Conservation (phyloP, 768 basidiomycete species). For the Suillus luteus region DNA sequence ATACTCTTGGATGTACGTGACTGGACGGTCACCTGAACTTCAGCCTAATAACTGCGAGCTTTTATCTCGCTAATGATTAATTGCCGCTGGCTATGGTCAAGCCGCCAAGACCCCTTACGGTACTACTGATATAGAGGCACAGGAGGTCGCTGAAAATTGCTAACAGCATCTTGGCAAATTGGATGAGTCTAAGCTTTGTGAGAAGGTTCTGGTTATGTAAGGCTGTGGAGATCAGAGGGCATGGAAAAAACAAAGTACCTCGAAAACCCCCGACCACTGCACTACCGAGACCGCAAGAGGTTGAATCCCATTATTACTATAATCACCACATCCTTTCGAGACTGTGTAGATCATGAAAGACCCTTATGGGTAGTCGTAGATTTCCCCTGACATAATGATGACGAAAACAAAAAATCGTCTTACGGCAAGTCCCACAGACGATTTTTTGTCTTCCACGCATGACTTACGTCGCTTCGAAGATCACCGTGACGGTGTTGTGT, state of each 20-base stretch:
- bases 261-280: background rate
- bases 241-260: no score
- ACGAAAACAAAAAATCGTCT: no score
- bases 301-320: background rate
- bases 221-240: no score
- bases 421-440: no score
- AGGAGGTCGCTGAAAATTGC: background rate
- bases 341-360: background rate
- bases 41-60: background rate
- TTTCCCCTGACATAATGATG: no score
- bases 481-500: no score
- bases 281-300: no score
- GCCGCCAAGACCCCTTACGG: background rate
- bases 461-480: no score
- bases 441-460: no score
- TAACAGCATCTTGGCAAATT: background rate
- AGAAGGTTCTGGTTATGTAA: background rate
- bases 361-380: no score
- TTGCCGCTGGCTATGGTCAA: no score
- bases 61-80: background rate
- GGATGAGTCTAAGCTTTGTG: background rate
- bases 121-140: background rate
- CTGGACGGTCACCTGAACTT: background rate
- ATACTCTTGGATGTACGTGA: background rate
- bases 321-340: background rate